Percentiles rank a stretch among this genome's conserved stretches.
Evolutionary conservation across 2,329 filamentous ascomycete genomes (phyloP).

Genomic region (Simplicillium aogashimaense): DNA sequence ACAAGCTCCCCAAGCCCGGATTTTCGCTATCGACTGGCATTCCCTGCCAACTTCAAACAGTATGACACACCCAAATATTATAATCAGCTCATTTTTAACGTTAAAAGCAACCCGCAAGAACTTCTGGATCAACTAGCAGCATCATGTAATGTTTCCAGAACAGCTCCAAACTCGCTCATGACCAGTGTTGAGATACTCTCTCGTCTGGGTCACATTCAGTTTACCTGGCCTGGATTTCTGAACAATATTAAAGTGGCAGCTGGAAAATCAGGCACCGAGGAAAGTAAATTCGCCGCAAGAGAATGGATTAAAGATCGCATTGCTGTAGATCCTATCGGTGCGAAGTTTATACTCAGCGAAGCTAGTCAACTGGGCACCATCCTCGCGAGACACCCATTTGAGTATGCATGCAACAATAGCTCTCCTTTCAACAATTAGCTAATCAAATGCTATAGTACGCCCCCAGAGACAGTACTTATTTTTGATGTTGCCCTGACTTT

Average conservation of each 20-base stretch:
- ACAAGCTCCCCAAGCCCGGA: not conserved
- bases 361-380: conserved; percentile 1
- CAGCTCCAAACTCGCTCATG: conserved; percentile 1
- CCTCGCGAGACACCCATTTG: conserved; percentile 4
- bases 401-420: not conserved
- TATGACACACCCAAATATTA: not conserved
- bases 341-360: conserved; percentile 1
- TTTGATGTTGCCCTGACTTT: conserved; percentile 3
- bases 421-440: not conserved
- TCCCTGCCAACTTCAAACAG: conserved; percentile 2
- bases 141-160: conserved; percentile 1
- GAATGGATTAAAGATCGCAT: conserved; percentile 1
- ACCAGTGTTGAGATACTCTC: conserved; percentile 2
- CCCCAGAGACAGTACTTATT: conserved; percentile 1
- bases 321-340: conserved; percentile 1
- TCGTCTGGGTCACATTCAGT: conserved; percentile 4
- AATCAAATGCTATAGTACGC: not conserved
- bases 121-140: conserved; percentile 2
- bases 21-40: not conserved
- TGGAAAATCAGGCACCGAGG: conserved; percentile 3
- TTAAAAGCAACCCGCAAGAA: conserved; percentile 2
- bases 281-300: conserved; percentile 1
- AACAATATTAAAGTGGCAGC: conserved; percentile 4
- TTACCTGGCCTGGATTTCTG: conserved; percentile 4
- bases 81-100: not conserved